phyloP scores from a whole-genome alignment of 2,329 filamentous ascomycete genomes.

The Trichoderma sp. region DNA sequence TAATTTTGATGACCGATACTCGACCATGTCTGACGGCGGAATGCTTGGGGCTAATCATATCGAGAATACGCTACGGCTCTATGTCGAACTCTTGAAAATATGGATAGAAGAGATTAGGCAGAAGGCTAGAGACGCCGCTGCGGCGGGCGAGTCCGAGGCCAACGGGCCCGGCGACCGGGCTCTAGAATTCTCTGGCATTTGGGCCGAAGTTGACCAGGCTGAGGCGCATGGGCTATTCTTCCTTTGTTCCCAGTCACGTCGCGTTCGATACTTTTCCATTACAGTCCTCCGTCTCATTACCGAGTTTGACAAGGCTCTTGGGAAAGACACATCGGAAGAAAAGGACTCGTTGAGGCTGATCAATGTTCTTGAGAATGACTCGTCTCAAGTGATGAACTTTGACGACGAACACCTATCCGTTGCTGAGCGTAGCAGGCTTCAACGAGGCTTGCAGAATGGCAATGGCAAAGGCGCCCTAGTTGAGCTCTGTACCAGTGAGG shows the following conservation, averaged over 20 bases:
- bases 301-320: constrained; percentile 88
- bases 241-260: constrained; percentile 89
- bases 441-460: constrained; percentile 83
- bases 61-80: constrained; percentile 87
- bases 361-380: constrained; percentile 87
- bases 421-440: constrained; percentile 87
- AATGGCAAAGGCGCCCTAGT: constrained; percentile 84
- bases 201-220: constrained; percentile 93
- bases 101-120: constrained; percentile 97
- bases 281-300: constrained; percentile 89
- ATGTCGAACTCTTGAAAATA: constrained; percentile 90
- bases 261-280: constrained; percentile 86
- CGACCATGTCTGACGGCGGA: constrained; percentile 96
- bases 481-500: constrained; percentile 92
- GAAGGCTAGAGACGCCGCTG: constrained; percentile 74
- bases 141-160: constrained; percentile 64
- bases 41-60: constrained; percentile 95
- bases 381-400: constrained; percentile 84
- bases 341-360: constrained; percentile 76
- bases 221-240: constrained; percentile 98
- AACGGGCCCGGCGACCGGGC: constrained; percentile 67
- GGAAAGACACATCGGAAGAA: constrained; percentile 61
- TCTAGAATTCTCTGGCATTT: constrained; percentile 78
- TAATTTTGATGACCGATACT: constrained; percentile 96
- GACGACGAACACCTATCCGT: constrained; percentile 90